These are phyloP conservation scores for Elaeis oleifera DNA, from an alignment of 202 grass and related monocot genomes.

Conservation along the genomic window DNA sequence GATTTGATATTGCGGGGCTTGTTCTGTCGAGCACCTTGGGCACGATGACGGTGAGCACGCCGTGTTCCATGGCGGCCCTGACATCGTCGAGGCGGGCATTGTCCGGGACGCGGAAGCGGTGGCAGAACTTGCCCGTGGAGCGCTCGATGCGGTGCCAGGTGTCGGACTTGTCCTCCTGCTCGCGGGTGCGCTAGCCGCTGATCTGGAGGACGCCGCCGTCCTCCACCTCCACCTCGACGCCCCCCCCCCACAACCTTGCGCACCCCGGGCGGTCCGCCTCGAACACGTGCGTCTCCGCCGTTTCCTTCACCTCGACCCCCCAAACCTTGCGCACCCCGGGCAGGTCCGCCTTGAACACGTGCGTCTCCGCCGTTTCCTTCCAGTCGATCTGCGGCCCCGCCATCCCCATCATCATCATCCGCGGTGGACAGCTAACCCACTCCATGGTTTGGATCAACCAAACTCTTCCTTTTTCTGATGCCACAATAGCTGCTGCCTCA, in stretches of 20 bases:
- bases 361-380: conserved; percentile 9
- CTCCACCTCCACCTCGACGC: conserved; percentile 8
- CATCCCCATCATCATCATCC: background rate
- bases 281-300: too few species aligned
- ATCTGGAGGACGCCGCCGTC: conserved; percentile 4
- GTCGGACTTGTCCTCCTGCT: background rate
- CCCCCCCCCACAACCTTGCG: background rate
- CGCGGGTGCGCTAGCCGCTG: conserved; percentile 9
- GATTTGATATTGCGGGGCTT: background rate
- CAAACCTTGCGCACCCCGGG: too few species aligned
- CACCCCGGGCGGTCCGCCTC: conserved; percentile 8
- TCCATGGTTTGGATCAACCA: too few species aligned
- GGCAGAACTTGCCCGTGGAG: background rate
- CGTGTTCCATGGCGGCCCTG: conserved; percentile 3
- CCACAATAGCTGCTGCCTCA: too few species aligned
- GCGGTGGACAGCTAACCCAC: background rate
- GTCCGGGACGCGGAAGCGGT: background rate
- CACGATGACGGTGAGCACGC: conserved; percentile 5
- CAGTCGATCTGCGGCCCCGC: conserved; percentile 6
- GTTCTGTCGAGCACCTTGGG: background rate
- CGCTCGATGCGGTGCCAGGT: conserved; percentile 2
- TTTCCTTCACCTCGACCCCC: too few species aligned
- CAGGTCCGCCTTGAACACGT: too few species aligned
- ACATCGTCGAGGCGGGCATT: background rate
- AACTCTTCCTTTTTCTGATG: too few species aligned